Base-by-base conservation (phyloP, 2,329 filamentous ascomycete species). In the Sporothrix luriei region DNA sequence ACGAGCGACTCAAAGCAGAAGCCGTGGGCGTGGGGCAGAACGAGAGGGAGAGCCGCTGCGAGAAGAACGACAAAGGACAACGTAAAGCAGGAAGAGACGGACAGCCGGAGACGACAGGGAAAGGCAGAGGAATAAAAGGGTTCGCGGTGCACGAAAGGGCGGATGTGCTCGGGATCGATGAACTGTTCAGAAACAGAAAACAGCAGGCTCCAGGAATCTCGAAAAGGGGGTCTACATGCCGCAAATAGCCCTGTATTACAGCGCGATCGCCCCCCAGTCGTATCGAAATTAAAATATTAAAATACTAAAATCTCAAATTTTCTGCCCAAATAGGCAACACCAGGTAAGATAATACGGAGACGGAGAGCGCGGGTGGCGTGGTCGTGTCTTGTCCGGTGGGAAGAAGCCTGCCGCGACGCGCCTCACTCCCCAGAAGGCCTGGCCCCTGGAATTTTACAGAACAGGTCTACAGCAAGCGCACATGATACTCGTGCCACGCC, bases 261-360 rank as follows among this genome's bases (percentile, higher is more conserved):
- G 26, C 33, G 26, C 24, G 61, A 49, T 64, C 43, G 61, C n/a
- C 61, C n/a, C 61, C 61, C 24, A 29, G 61, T 64, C 6, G n/a
- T 29, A 11, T 26, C 21, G 54, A 57, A 29, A 29, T 29, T 54
- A 9, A 54, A 54, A 29, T 19, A 29, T 13, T 26, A 54, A 54
- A 26, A 16, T 13, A 26, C 10, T 16, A 40, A 61, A 62, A 46
- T 46, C 38, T 62, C 57, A 48, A 62, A 62, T 62, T 64, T 64
- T 64, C 61, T 21, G 61, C 59, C 59, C 59, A 64, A 49, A 64
- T 16, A 21, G 40, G 61, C 43, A 48, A 49, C 61, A 48, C 38
- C 11, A 6, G 33, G 10, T 38, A 7, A 43, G 40, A n/a, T 46
- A 46, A 43, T 62, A 62, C 57, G 57, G 57, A 46, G 40, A 62